Conservation (phyloP, 257 asterid genomes). For the Salvia rosmarinus region DNA sequence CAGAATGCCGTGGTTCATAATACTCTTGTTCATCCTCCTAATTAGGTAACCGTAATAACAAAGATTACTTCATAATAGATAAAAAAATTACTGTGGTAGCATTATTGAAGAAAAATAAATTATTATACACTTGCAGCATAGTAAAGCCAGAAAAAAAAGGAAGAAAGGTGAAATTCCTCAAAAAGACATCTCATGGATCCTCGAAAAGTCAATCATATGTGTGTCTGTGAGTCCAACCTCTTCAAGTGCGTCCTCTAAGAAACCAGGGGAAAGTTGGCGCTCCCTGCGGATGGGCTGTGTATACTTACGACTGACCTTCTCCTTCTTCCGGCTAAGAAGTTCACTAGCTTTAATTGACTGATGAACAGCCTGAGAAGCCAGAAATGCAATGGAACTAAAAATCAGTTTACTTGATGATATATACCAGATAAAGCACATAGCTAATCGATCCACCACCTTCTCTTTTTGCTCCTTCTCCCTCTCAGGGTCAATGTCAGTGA, state of each 20-base stretch:
- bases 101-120: not conserved
- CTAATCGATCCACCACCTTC: conserved; percentile 55
- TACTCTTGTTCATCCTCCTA: conserved; percentile 86
- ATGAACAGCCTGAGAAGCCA: conserved; percentile 67
- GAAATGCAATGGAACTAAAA: conserved; percentile 15
- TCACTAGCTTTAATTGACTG: conserved; percentile 89
- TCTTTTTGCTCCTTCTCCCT: conserved; percentile 96
- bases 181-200: conserved; percentile 1
- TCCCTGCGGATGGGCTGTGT: conserved; percentile 87
- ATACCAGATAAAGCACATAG: conserved; percentile 11
- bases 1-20: conserved; percentile 71
- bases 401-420: conserved; percentile 24
- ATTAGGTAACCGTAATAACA: conserved; percentile 30
- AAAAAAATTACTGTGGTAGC: not conserved
- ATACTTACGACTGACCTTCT: conserved; percentile 87
- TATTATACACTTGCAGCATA: not conserved
- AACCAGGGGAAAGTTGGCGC: conserved; percentile 98
- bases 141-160: not conserved
- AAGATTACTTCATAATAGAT: not conserved
- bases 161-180: not conserved
- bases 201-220: not conserved
- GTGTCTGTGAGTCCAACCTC: conserved; percentile 56
- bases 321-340: conserved; percentile 92
- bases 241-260: conserved; percentile 89
- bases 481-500: conserved; percentile 98